Evolutionary conservation across 495 filamentous ascomycete genomes (phyloP), one percentile per base, ranked within the genome.

Genomic region (Hamigera avellanea): DNA sequence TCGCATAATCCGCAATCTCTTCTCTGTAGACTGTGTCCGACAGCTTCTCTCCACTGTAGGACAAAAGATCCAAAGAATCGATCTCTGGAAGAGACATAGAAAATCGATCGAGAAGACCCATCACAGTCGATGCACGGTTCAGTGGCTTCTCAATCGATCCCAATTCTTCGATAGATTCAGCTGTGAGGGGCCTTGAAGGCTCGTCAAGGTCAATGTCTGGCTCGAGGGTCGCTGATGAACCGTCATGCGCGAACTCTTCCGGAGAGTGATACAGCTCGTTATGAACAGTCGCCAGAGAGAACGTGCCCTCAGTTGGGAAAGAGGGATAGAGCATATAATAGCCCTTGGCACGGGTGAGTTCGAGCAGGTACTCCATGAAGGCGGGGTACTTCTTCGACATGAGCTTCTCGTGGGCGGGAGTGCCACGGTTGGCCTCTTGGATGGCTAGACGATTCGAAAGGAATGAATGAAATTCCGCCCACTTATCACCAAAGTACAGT

Each of bases 401-500:
- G 3, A 54, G n/a, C 40, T 67, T 70, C 9, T 52, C 42, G 9
- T 50, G 39, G 13, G 43, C 19, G 10, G 23, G 23, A 15, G 28
- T 15, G 2, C 45, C 41, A 7, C 48, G 25, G 43, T 54, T 34
- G 26, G 73, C 54, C 8, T 65, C 51, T 36, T 76, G 75, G 9
- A 57, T 37, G 12, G 66, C 54, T 13, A 86, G 46, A 2, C 73
- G 62, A 14, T 66, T 59, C 6, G 73, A 70, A 2, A 88, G 69
- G 33, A 89, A 83, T 12, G 72, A 69, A 49, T 94, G 83, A 12
- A 93, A 67, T 41, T 88, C 82, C 13, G 68, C 59, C 86, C 86
- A 94, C 50, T 80, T 83, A 23, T 85, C 76, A 15, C 85, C 85
- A 35, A 86, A 81, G 53, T 83, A 84, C 12, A 94, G 66, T 8